phyloP scores from a whole-genome alignment of 257 asterid genomes.

The Jaltomata sinuosa region DNA sequence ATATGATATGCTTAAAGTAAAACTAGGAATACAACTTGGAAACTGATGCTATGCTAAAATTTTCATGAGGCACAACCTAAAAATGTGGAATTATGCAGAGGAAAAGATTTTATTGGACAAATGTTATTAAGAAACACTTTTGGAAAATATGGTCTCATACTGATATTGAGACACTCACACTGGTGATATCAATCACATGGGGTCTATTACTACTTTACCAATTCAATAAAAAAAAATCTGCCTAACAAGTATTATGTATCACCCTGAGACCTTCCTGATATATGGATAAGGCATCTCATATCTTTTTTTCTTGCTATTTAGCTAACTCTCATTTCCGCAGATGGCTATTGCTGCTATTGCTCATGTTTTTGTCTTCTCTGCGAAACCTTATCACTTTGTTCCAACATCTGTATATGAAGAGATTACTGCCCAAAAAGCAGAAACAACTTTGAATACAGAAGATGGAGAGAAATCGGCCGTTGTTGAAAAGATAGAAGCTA shows the following conservation, averaged over 20 bases:
- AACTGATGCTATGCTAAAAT: background rate
- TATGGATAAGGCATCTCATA: background rate
- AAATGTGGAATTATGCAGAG: background rate
- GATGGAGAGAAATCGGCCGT: conserved; percentile 45
- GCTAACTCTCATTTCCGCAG: conserved; percentile 22
- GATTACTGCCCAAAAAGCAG: conserved; percentile 40
- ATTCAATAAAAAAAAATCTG: background rate
- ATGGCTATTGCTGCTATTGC: conserved; percentile 96
- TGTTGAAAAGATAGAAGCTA: conserved; percentile 52
- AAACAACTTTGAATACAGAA: conserved; percentile 35
- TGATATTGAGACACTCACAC: background rate
- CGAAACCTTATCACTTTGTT: conserved; percentile 57
- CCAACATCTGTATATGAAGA: conserved; percentile 30
- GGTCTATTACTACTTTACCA: background rate
- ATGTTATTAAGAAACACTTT: background rate
- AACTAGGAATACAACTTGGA: background rate
- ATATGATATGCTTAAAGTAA: background rate
- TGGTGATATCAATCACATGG: background rate
- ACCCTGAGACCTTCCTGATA: background rate
- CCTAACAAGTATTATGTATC: background rate
- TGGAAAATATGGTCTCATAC: background rate
- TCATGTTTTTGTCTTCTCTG: conserved; percentile 83
- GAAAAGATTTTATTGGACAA: background rate
- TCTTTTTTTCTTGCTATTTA: background rate
- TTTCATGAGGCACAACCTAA: background rate